Evolutionary conservation across 2,329 filamentous ascomycete genomes (phyloP).

Genomic region (Sordariomycetes sp.): DNA sequence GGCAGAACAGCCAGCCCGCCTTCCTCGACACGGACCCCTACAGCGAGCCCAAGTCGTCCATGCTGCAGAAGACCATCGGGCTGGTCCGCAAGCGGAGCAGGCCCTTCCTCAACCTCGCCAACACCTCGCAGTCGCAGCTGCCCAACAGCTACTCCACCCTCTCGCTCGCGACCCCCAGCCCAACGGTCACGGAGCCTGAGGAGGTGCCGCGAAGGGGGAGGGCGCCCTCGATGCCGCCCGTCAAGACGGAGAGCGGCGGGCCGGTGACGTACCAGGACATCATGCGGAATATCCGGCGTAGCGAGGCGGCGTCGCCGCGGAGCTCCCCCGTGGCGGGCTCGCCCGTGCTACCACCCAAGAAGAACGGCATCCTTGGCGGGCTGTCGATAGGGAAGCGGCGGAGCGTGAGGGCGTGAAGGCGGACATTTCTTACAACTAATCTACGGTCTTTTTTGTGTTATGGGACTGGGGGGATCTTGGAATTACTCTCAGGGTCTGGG

Average conservation of each 20-base stretch:
- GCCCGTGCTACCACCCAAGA: conserved; percentile 10
- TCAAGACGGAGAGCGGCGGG: conserved; percentile 8
- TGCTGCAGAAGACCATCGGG: conserved; percentile 43
- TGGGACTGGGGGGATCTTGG: background rate
- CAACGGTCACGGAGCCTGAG: conserved; percentile 18
- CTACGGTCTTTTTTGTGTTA: background rate
- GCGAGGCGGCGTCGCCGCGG: conserved; percentile 15
- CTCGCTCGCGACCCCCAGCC: conserved; percentile 23
- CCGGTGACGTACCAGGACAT: conserved; percentile 38
- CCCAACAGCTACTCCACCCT: conserved; percentile 9
- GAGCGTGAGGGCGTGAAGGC: conserved; percentile 5
- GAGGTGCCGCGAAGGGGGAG: background rate
- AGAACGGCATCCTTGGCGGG: conserved; percentile 1
- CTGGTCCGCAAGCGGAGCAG: conserved; percentile 45
- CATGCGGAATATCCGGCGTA: conserved; percentile 30
- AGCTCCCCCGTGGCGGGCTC: conserved; percentile 5
- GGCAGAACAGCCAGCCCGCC: conserved; percentile 16
- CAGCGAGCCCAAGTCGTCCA: conserved; percentile 15
- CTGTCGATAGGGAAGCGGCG: conserved; percentile 8
- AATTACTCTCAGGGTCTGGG: background rate
- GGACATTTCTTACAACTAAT: background rate
- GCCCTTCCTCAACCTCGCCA: conserved; percentile 23
- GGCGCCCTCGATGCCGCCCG: background rate
- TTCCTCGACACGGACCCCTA: conserved; percentile 46
- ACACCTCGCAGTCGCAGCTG: background rate